phyloP scores from a whole-genome alignment of 2,329 filamentous ascomycete genomes.

The Colletotrichum incanum region DNA sequence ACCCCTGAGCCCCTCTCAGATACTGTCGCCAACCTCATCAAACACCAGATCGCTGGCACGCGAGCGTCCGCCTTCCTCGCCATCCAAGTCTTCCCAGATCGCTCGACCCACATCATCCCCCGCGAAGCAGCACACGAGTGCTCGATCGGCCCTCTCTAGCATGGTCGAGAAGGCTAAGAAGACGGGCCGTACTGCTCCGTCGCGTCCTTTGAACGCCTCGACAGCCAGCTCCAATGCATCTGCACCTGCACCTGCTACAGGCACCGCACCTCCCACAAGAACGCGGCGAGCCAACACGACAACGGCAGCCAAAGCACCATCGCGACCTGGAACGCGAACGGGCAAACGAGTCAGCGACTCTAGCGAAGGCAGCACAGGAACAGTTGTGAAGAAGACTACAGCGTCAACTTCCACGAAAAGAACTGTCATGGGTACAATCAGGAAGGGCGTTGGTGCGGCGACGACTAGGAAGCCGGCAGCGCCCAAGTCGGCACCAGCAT shows the following conservation, averaged over 20 bases:
- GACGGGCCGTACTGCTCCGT: constrained; percentile 64
- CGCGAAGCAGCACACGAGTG: constrained; percentile 65
- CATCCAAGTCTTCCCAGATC: constrained; percentile 68
- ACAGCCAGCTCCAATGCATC: constrained; percentile 57
- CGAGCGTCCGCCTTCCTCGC: constrained; percentile 62
- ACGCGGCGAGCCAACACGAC: constrained; percentile 54
- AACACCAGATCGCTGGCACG: constrained; percentile 81
- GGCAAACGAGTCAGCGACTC: constrained; percentile 72
- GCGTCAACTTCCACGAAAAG: constrained; percentile 62
- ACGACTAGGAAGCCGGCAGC: constrained; percentile 66
- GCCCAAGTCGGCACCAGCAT: constrained; percentile 58
- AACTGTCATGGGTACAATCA: constrained; percentile 69
- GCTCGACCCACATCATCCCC: constrained; percentile 72
- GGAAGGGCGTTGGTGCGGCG: constrained; percentile 65
- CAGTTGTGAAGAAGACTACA: constrained; percentile 72
- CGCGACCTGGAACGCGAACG: constrained; percentile 62
- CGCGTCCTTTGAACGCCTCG: constrained; percentile 63
- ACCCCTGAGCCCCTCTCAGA: constrained; percentile 65
- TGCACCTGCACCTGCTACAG: constrained; percentile 47
- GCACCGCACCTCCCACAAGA: constrained; percentile 47
- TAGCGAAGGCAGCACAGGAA: constrained; percentile 76
- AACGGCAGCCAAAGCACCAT: constrained; percentile 52
- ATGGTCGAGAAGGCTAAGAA: constrained; percentile 75
- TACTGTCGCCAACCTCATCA: constrained; percentile 86
- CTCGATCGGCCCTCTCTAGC: constrained; percentile 63